phyloP scores from a whole-genome alignment of 1,284 basidiomycete species.

The Albatrellus sp. region DNA sequence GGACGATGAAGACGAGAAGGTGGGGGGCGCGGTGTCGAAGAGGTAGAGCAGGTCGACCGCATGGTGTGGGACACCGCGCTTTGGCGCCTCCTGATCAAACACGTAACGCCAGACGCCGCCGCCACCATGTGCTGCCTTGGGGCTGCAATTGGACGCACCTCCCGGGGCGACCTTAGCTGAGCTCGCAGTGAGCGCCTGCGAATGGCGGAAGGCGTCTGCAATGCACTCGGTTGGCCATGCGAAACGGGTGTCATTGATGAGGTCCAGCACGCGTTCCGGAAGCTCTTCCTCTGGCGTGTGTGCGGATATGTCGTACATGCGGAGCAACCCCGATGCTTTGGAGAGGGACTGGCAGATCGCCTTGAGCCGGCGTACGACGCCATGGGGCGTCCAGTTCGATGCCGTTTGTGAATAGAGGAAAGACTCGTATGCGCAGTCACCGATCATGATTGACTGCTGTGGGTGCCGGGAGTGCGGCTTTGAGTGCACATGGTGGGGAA shows the following conservation, averaged over 20 bases:
- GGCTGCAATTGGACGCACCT: background rate
- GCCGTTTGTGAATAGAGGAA: slow-evolving; percentile 44
- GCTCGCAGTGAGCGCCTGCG: background rate
- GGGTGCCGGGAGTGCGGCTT: slow-evolving; percentile 2
- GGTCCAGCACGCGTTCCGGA: slow-evolving; percentile 48
- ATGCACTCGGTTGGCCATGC: slow-evolving; percentile 64
- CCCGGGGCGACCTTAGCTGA: slow-evolving; percentile 14
- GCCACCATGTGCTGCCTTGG: slow-evolving; percentile 32
- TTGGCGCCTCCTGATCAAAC: slow-evolving; percentile 66
- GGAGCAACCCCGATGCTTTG: slow-evolving; percentile 45
- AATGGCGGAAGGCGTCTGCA: slow-evolving; percentile 17
- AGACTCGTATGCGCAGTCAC: slow-evolving; percentile 57
- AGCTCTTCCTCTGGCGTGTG: slow-evolving; percentile 51
- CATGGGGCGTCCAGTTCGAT: slow-evolving; percentile 47
- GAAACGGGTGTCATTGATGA: slow-evolving; percentile 59
- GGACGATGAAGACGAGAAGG: slow-evolving; percentile 19
- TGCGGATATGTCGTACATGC: slow-evolving; percentile 54
- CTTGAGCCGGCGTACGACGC: slow-evolving; percentile 50
- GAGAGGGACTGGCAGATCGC: slow-evolving; percentile 58
- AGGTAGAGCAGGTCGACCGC: slow-evolving; percentile 61
- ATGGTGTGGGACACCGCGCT: slow-evolving; percentile 49
- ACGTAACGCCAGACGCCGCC: slow-evolving; percentile 61
- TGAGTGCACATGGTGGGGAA: slow-evolving; percentile 18
- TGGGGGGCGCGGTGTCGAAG: slow-evolving; percentile 54
- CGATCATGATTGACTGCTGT: slow-evolving; percentile 59